Percentiles rank a stretch among this genome's conserved stretches.
Evolutionary conservation across 1,284 basidiomycete genomes (phyloP).

Genomic region (Cutaneotrichosporon spelunceum): DNA sequence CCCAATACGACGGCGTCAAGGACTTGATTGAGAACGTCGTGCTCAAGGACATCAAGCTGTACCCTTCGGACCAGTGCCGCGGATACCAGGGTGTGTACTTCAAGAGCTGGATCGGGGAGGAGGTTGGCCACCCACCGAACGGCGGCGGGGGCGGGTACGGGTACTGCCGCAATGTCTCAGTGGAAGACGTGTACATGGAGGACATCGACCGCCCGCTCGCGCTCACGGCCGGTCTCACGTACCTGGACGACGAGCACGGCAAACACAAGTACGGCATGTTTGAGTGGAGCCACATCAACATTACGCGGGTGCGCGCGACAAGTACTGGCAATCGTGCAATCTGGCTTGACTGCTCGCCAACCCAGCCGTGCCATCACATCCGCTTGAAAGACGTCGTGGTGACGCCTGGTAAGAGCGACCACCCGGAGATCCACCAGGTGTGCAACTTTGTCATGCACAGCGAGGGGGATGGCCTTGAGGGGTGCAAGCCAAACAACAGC

Average conservation of each 20-base stretch:
- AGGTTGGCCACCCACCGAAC: conserved; percentile 60
- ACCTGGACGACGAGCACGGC: conserved; percentile 16
- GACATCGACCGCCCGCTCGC: conserved; percentile 31
- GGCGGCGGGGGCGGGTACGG: conserved; percentile 64
- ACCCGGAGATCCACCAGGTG: conserved; percentile 32
- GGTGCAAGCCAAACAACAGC: conserved; percentile 31
- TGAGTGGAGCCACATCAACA: conserved; percentile 34
- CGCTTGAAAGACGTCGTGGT: conserved; percentile 30
- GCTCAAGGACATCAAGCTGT: conserved; percentile 55
- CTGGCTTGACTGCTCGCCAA: conserved; percentile 36
- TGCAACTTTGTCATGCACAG: conserved; percentile 33
- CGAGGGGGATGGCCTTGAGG: conserved; percentile 22
- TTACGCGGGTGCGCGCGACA: conserved; percentile 33
- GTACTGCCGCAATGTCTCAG: conserved; percentile 57
- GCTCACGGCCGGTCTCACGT: conserved; percentile 24
- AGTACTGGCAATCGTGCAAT: conserved; percentile 28
- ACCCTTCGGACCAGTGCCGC: conserved; percentile 22
- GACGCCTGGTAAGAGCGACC: conserved; percentile 29
- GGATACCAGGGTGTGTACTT: conserved; percentile 57
- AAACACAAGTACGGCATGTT: conserved; percentile 27
- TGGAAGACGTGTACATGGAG: conserved; percentile 53
- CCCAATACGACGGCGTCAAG: conserved; percentile 58
- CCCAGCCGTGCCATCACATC: conserved; percentile 32
- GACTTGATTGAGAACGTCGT: conserved; percentile 61
- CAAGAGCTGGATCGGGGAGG: conserved; percentile 61